Evolutionary conservation across 2,329 filamentous ascomycete genomes (phyloP).

Genomic region (Mycosphaerella arachidis): DNA sequence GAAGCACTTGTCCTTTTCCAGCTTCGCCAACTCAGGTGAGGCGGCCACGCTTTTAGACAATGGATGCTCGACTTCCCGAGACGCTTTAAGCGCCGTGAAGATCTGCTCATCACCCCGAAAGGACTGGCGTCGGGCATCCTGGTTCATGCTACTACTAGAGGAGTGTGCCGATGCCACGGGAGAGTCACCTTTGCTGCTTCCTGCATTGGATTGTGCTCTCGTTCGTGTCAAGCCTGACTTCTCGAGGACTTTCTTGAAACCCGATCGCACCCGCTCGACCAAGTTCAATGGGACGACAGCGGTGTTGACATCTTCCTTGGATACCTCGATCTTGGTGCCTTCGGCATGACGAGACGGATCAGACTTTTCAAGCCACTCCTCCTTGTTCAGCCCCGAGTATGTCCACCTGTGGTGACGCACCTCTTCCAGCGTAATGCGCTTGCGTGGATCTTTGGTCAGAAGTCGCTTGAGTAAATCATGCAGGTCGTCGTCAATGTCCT

Average conservation of each 20-base stretch:
- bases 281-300: slow-evolving; percentile 88
- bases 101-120: slow-evolving; percentile 56
- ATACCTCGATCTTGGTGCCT: slow-evolving; percentile 85
- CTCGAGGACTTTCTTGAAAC: slow-evolving; percentile 43
- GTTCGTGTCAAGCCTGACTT: slow-evolving; percentile 12
- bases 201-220: slow-evolving; percentile 52
- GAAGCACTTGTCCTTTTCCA: slow-evolving; percentile 16
- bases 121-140: slow-evolving; percentile 53
- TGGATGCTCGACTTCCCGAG: slow-evolving; percentile 61
- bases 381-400: slow-evolving; percentile 67
- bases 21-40: slow-evolving; percentile 52
- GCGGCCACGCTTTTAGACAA: slow-evolving; percentile 69
- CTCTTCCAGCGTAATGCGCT: slow-evolving; percentile 82
- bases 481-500: slow-evolving; percentile 75
- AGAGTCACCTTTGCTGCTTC: slow-evolving; percentile 51
- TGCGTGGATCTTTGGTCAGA: slow-evolving; percentile 81
- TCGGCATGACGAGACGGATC: slow-evolving; percentile 74
- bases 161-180: slow-evolving; percentile 50
- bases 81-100: slow-evolving; percentile 47
- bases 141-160: slow-evolving; percentile 52
- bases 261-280: slow-evolving; percentile 74
- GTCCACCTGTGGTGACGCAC: slow-evolving; percentile 94
- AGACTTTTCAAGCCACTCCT: slow-evolving; percentile 87
- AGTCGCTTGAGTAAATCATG: slow-evolving; percentile 74
- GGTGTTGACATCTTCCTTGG: slow-evolving; percentile 80